These are phyloP conservation scores for Sugiyamaella boreocaroliniensis DNA, from an alignment of 805 yeast genomes.

Conservation along the genomic window DNA sequence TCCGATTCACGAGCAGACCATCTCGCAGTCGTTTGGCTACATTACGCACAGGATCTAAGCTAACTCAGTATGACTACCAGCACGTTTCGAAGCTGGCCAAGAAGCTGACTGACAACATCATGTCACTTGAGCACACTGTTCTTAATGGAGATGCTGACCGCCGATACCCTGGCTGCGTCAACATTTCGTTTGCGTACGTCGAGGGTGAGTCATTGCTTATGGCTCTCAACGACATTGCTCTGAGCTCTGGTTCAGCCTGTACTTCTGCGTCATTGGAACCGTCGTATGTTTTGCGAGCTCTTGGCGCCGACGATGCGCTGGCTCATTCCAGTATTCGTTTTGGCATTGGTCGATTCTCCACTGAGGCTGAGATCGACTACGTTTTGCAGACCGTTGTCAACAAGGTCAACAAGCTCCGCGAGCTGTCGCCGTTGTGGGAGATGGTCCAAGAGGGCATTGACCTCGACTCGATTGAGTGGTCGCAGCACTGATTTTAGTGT, in stretches of 20 bases:
- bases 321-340: conserved; percentile 98
- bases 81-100: conserved; percentile 68
- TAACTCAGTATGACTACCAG: conserved; percentile 46
- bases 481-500: conserved; percentile 63
- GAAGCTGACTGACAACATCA: conserved; percentile 63
- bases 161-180: conserved; percentile 90
- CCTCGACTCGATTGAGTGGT: conserved; percentile 90
- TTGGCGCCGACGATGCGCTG: conserved; percentile 96
- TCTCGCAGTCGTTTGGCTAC: background rate
- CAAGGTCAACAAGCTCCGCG: conserved; percentile 86
- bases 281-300: conserved; percentile 89
- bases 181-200: conserved; percentile 91
- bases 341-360: conserved; percentile 95
- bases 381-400: conserved; percentile 82
- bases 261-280: conserved; percentile 98
- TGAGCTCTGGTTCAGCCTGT: conserved; percentile 96
- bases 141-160: conserved; percentile 75
- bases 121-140: conserved; percentile 80
- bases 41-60: background rate
- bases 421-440: conserved; percentile 95
- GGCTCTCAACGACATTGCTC: conserved; percentile 96
- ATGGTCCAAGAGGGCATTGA: conserved; percentile 99
- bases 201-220: conserved; percentile 96
- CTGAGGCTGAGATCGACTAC: conserved; percentile 92
- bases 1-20: too few species aligned